Base-by-base conservation (phyloP, 768 basidiomycete genomes). In the Calocybe gangraenosa region DNA sequence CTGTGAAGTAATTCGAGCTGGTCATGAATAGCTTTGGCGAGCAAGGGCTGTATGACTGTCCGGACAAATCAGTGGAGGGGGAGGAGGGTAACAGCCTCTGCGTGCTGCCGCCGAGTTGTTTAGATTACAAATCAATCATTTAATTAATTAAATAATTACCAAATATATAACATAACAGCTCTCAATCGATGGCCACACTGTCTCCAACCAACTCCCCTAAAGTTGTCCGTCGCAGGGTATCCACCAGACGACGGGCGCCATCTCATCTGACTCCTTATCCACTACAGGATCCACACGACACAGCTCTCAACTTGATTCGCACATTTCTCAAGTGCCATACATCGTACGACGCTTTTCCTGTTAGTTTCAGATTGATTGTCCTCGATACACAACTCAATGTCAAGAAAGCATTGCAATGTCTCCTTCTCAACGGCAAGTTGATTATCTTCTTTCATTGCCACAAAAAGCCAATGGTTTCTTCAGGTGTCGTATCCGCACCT, bases 401-500 rank as follows among this genome's bases (percentile, higher is more conserved):
- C 42, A 95, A 94, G 70, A 92, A 94, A 63, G 93, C 94, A 10
- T 66, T 99, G 23, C 79, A 92, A 62, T 95, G 87, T 57, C 77
- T 93, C 7, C 73, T 91, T 6, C 73, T 82, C 50, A 96, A 96
- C 63, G 85, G 88, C 84, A 40, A 28, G 58, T 46, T 36, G 20
- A 36, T 7, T 42, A 38, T 32, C 38, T 47, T 23, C 44, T 44
- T 22, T 30, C 43, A 21, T 44, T 15, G 32, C 43, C 32, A 49
- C 8, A 37, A 28, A 28, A 6, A 28, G 25, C 37, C 37, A 38
- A 55, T 55, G 23, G 51, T 42, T 30, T 41, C 37, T 35, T 6
- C 61, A 96, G 95, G 93, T 50, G 94, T 98, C 48, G 94, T 98
- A 17, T 98, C 96, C 4, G 96, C 96, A 0, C 95, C 96, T 10